Evolutionary conservation across 225 moss, liverwort and hornwort genomes (phyloP), one percentile per base, ranked within the genome.

Genomic region (Climacium dendroides): DNA sequence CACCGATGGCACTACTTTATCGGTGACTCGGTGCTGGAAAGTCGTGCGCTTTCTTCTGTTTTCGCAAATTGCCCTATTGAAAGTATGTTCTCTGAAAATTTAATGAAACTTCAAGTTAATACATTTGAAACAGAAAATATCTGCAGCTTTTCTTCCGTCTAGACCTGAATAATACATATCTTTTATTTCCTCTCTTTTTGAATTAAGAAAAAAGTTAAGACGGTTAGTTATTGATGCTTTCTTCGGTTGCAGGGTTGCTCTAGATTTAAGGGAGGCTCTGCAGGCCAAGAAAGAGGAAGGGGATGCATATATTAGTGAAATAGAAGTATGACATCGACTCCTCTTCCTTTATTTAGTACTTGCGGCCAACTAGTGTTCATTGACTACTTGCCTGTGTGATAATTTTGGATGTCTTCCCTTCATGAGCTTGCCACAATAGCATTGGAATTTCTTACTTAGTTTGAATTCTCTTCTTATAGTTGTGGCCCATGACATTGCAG

Each of bases 221-320:
- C 69, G 67, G 61, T 65, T 74, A 74, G 86, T 80, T 59, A 84
- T 87, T 89, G 89, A 86, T 91, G 80, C 83, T 85, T 89, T 87
- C 83, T 86, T 91, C 86, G 89, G 90, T 90, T 91, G 89, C 89
- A 91, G 91, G 90, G 88, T 80, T 91, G 87, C 89, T 85, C 82
- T 84, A 79, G 91, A 89, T 72, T 91, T 91, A 74, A 88, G 83
- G 87, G 89, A 91, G 83, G 20, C 79, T 89, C 83, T 91, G 89
- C 89, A 91, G 78, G 87, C 89, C 87, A 98, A 97, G 92, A 92
- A 94, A 82, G 98, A 98, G 87, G 98, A 98, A 91, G 98, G 95
- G 81, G 97, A 98, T 88, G 94, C 97, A 37, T 98, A 98, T 83
- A 89, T 96, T 79, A 92, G 94, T 84, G 98, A 98, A 90, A 98